Evolutionary conservation across 805 yeast species (phyloP).

Genomic region (Ogataea trehalophila): DNA sequence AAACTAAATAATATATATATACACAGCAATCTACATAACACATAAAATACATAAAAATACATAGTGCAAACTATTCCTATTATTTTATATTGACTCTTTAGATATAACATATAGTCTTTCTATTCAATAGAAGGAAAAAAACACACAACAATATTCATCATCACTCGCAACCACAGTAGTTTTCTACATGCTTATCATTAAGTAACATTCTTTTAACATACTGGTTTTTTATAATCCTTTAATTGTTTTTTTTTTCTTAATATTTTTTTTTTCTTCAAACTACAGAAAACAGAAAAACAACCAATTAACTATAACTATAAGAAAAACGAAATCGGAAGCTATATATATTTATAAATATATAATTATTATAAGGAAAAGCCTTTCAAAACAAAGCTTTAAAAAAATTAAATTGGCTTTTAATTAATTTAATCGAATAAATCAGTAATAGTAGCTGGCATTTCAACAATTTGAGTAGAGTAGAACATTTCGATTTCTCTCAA

Average conservation of each 20-base stretch:
- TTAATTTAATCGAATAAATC: conserved; percentile 32
- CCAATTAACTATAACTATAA: too few species aligned
- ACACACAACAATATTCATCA: too few species aligned
- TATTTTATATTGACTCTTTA: too few species aligned
- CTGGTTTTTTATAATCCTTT: not conserved
- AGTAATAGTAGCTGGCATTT: conserved; percentile 73
- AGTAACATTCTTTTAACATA: not conserved
- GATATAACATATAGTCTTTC: too few species aligned
- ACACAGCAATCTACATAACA: not conserved
- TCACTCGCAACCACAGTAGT: too few species aligned
- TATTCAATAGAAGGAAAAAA: too few species aligned
- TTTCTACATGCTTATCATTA: too few species aligned
- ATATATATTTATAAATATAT: not conserved
- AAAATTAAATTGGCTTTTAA: not conserved
- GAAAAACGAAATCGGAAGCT: too few species aligned
- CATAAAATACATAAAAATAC: not conserved
- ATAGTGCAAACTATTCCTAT: not conserved
- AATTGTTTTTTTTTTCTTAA: not conserved
- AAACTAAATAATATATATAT: not conserved
- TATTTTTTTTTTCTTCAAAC: not conserved
- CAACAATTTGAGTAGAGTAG: conserved; percentile 71
- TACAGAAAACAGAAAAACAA: not conserved
- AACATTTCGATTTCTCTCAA: conserved; percentile 71
- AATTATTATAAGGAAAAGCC: too few species aligned
- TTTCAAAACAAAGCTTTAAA: too few species aligned